A percentile compares a stretch with the other conserved stretches of the same genome.
Conservation (phyloP, 1,139 yeast species). For the Pichia sp. region DNA sequence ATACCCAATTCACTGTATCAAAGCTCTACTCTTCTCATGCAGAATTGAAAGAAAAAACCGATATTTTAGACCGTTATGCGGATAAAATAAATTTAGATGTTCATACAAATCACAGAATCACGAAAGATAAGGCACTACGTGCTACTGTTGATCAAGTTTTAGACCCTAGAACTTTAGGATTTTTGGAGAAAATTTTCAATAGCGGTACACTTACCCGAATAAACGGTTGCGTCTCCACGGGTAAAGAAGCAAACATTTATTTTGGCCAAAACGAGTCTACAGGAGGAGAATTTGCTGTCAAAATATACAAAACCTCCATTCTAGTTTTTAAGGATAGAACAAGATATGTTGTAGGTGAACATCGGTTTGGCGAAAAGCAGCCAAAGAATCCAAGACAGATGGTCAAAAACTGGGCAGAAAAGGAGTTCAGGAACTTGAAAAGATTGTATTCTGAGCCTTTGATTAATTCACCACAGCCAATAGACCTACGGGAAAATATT, state of each 20-base stretch:
- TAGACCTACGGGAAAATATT: slow-evolving; percentile 84
- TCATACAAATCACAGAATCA: slow-evolving; percentile 47
- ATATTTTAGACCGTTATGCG: slow-evolving; percentile 57
- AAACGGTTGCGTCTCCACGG: slow-evolving; percentile 93
- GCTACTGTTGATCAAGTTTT: slow-evolving; percentile 96
- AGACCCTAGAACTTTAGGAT: slow-evolving; percentile 88
- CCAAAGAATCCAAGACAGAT: slow-evolving; percentile 94
- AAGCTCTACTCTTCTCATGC: slow-evolving; percentile 11
- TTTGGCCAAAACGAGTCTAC: slow-evolving; percentile 77
- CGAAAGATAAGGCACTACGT: slow-evolving; percentile 81
- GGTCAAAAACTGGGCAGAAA: slow-evolving; percentile 99
- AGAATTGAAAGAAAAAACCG: slow-evolving; percentile 45
- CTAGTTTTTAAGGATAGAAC: slow-evolving; percentile 94
- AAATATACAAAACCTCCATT: slow-evolving; percentile 93
- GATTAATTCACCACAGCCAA: slow-evolving; percentile 89
- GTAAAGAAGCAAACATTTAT: slow-evolving; percentile 97
- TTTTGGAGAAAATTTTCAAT: slow-evolving; percentile 74
- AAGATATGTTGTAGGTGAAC: slow-evolving; percentile 94
- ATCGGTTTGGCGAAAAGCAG: slow-evolving; percentile 75
- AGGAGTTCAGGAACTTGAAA: slow-evolving; percentile 88
- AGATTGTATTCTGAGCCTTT: slow-evolving; percentile 65
- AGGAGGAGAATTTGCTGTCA: slow-evolving; percentile 71
- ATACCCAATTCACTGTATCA: neutral
- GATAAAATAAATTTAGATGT: slow-evolving; percentile 63
- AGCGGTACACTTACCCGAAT: slow-evolving; percentile 80